Conservation (phyloP, 805 yeast genomes). For the Kluyveromyces dobzhanskii region DNA sequence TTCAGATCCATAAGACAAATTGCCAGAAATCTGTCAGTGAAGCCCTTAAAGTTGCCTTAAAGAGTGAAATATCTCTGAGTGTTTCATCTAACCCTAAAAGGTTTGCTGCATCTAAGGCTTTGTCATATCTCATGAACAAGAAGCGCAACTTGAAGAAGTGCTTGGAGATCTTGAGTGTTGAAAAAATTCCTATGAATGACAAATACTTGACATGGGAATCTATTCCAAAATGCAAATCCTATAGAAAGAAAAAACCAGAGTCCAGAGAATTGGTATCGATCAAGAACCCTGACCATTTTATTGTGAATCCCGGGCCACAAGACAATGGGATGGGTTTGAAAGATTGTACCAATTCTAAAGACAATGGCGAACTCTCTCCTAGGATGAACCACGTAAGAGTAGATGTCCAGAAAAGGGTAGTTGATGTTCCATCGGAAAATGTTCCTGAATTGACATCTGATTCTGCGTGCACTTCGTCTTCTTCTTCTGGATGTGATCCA, state of each 20-base stretch:
- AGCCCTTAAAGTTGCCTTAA: conserved; percentile 3
- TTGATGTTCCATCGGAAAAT: too few species aligned
- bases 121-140: conserved; percentile 2
- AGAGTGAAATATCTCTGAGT: conserved; percentile 1
- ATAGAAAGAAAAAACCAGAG: neutral
- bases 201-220: conserved; percentile 4
- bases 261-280: conserved; percentile 1
- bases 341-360: neutral
- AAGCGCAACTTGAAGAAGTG: conserved; percentile 1
- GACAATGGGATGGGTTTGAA: neutral
- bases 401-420: too few species aligned
- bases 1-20: conserved; percentile 1
- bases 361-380: neutral
- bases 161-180: conserved; percentile 1
- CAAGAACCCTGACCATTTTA: conserved; percentile 2
- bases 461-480: too few species aligned
- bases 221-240: conserved; percentile 4
- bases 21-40: conserved; percentile 3
- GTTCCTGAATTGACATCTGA: too few species aligned
- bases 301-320: neutral
- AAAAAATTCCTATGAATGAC: conserved; percentile 4
- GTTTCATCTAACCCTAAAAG: neutral
- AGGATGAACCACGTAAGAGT: too few species aligned
- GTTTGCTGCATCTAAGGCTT: neutral
- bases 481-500: too few species aligned